Evolutionary conservation across 2,329 filamentous ascomycete genomes (phyloP).

Genomic region (Pseudocercospora crystallina): DNA sequence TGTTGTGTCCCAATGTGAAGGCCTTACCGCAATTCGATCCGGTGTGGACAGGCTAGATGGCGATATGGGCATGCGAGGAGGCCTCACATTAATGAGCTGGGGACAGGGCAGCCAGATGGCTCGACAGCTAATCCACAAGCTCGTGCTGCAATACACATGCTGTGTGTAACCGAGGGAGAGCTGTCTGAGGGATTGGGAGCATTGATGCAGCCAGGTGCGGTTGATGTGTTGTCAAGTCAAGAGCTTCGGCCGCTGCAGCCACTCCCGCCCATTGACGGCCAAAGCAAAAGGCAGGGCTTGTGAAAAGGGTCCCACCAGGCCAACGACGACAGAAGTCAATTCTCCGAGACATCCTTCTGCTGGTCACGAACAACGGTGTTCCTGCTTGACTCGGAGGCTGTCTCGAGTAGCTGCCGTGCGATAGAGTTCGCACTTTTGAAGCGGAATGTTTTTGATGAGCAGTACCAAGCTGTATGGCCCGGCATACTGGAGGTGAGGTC

Average conservation of each 20-base stretch:
- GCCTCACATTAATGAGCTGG: constrained; percentile 5
- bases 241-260: constrained; percentile 25
- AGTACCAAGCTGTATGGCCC: constrained; percentile 7
- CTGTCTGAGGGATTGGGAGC: constrained; percentile 11
- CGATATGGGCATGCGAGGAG: constrained; percentile 3
- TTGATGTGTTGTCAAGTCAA: constrained; percentile 30
- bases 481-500: constrained; percentile 10
- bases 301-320: constrained; percentile 9
- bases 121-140: constrained; percentile 13
- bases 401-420: constrained; percentile 2
- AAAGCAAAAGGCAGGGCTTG: not conserved
- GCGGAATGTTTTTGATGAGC: constrained; percentile 3
- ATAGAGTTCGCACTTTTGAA: constrained; percentile 11
- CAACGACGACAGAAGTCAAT: constrained; percentile 3
- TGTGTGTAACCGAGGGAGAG: constrained; percentile 25
- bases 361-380: constrained; percentile 3
- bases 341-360: not conserved
- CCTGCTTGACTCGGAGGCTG: constrained; percentile 3
- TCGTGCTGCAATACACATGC: constrained; percentile 22
- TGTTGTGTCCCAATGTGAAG: constrained; percentile 7
- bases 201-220: constrained; percentile 10
- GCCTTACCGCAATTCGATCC: not conserved
- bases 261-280: constrained; percentile 16
- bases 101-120: not conserved
- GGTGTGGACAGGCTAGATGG: not conserved